Percentiles rank a stretch among this genome's conserved stretches.
Conservation (phyloP, 2,329 filamentous ascomycete genomes). For the Tolypocladium cylindrosporum region DNA sequence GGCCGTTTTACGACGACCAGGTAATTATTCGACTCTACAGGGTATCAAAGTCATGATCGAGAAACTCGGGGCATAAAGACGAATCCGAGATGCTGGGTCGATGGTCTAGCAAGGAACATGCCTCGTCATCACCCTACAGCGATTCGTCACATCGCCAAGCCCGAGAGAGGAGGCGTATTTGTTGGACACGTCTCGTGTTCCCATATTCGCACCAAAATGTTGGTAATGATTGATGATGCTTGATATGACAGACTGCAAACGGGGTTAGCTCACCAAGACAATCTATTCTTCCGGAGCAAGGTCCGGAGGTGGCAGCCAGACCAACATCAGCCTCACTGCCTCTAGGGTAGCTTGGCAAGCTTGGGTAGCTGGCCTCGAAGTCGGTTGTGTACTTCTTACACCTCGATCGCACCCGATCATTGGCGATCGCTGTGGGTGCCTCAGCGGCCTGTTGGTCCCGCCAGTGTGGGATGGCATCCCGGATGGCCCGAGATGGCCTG, state of each 20-base stretch:
- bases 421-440: background rate
- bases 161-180: background rate
- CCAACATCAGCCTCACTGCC: background rate
- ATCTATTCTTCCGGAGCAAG: background rate
- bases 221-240: background rate
- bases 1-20: constrained; percentile 55
- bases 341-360: background rate
- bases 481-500: background rate
- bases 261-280: background rate
- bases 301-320: background rate
- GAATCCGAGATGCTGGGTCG: background rate
- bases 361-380: too few relatives aligned
- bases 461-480: background rate
- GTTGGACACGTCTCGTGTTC: background rate
- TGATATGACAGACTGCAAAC: background rate
- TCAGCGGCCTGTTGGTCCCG: background rate
- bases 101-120: background rate
- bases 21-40: constrained; percentile 43
- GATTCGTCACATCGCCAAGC: background rate
- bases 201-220: background rate
- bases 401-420: background rate
- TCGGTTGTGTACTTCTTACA: background rate
- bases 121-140: background rate
- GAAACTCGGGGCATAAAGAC: too few relatives aligned
- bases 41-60: constrained; percentile 11